Evolutionary conservation across 441 rosid genomes (phyloP).

Genomic region (Sinapis alba): DNA sequence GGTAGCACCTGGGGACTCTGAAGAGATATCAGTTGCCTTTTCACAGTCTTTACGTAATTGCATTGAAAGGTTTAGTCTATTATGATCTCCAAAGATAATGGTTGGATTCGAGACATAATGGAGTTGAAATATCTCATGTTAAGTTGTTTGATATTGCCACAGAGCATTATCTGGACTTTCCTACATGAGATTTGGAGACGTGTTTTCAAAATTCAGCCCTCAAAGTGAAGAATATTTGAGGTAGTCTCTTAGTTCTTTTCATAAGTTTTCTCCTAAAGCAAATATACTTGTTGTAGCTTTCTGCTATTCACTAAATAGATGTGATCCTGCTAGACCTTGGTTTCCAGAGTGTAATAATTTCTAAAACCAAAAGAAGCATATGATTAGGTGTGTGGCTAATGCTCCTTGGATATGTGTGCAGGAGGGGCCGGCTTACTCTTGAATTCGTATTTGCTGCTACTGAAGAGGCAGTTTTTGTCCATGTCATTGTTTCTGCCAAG

Average conservation of each 20-base stretch:
- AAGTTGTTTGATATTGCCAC: constrained; percentile 38
- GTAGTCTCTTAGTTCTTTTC: constrained; percentile 40
- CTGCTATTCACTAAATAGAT: background rate
- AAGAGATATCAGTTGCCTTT: constrained; percentile 96
- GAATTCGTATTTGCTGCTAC: constrained; percentile 98
- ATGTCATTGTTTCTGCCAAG: constrained; percentile 92
- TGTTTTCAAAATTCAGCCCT: constrained; percentile 81
- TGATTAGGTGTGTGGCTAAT: constrained; percentile 23
- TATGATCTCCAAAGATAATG: constrained; percentile 24
- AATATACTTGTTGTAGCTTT: background rate
- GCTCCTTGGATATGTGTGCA: constrained; percentile 45
- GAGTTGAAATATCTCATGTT: constrained; percentile 15
- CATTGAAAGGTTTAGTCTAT: constrained; percentile 78
- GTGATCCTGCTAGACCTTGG: constrained; percentile 20
- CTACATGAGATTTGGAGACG: constrained; percentile 97
- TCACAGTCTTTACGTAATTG: constrained; percentile 91
- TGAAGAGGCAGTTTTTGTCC: constrained; percentile 93
- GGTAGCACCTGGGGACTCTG: constrained; percentile 99
- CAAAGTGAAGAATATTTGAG: constrained; percentile 84
- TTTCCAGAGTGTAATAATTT: constrained; percentile 11
- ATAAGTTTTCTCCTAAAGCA: background rate
- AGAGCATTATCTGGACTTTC: constrained; percentile 80
- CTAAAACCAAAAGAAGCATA: constrained; percentile 11
- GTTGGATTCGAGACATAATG: constrained; percentile 16
- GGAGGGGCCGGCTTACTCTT: constrained; percentile 89